These are phyloP conservation scores for Alternaria ventricosa DNA, from an alignment of 2,329 filamentous ascomycete species.

Conservation along the genomic window DNA sequence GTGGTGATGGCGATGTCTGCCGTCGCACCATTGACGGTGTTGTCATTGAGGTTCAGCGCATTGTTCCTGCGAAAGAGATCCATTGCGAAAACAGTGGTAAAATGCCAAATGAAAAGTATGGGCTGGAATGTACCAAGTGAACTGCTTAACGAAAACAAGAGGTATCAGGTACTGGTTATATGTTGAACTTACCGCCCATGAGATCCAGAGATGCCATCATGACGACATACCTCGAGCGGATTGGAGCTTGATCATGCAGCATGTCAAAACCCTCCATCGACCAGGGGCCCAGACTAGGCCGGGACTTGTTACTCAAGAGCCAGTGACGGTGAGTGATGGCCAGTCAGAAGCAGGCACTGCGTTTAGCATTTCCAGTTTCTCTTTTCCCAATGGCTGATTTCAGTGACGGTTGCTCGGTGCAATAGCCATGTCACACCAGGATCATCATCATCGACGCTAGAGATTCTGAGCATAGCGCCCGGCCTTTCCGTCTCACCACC, in stretches of 20 bases:
- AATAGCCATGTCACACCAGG: background rate
- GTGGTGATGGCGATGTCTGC: slow-evolving; percentile 65
- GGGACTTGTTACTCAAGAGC: background rate
- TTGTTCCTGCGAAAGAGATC: slow-evolving; percentile 24
- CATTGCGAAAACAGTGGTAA: slow-evolving; percentile 5
- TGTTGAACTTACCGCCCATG: background rate
- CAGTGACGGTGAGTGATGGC: background rate
- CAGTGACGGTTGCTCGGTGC: background rate
- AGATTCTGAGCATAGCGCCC: slow-evolving; percentile 1
- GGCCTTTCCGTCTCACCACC: slow-evolving; percentile 1
- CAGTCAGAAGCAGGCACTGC: background rate
- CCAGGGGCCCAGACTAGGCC: background rate
- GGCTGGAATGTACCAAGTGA: background rate
- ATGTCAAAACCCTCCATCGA: background rate
- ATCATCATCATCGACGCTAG: background rate
- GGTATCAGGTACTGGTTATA: background rate
- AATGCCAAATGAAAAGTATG: background rate
- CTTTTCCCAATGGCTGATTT: background rate
- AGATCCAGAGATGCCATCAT: slow-evolving; percentile 5
- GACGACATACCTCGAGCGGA: slow-evolving; percentile 3
- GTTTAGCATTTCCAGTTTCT: background rate
- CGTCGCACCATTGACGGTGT: slow-evolving; percentile 53
- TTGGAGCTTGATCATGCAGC: slow-evolving; percentile 1
- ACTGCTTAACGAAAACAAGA: background rate
- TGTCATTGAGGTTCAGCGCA: slow-evolving; percentile 34